phyloP scores from a whole-genome alignment of 2,329 filamentous ascomycete species.

The Pseudogymnoascus sp. region DNA sequence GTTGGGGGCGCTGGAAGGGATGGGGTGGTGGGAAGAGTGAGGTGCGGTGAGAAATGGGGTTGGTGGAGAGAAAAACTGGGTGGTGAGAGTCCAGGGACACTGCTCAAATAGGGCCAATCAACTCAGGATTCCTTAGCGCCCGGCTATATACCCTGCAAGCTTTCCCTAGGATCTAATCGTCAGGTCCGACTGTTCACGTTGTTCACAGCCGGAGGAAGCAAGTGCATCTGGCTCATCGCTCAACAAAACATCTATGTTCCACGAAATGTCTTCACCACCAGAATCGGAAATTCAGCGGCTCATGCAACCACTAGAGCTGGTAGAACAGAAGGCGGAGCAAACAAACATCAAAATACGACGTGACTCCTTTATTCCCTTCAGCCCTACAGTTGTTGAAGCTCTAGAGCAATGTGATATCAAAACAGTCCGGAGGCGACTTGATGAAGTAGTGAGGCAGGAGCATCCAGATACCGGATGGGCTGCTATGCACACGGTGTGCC shows the following conservation, averaged over 20 bases:
- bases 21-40: too few species aligned
- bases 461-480: not conserved
- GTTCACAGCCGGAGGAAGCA: not conserved
- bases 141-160: too few species aligned
- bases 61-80: too few species aligned
- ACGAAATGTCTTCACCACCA: not conserved
- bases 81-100: too few species aligned
- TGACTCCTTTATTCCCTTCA: not conserved
- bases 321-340: not conserved
- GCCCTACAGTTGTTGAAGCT: not conserved
- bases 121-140: too few species aligned
- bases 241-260: not conserved
- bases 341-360: not conserved
- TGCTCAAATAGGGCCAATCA: too few species aligned
- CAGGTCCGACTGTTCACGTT: not conserved
- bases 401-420: not conserved
- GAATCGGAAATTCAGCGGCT: not conserved
- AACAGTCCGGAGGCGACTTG: not conserved
- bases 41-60: too few species aligned
- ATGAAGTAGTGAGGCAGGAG: not conserved
- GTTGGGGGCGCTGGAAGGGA: too few species aligned
- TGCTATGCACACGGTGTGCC: not conserved
- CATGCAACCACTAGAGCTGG: not conserved
- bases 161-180: not conserved
- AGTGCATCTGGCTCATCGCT: not conserved